Percentiles rank a stretch among this genome's conserved stretches.
These are phyloP conservation scores for Botrytis byssoidea DNA, from an alignment of 2,329 filamentous ascomycete genomes.

Conservation along the genomic window DNA sequence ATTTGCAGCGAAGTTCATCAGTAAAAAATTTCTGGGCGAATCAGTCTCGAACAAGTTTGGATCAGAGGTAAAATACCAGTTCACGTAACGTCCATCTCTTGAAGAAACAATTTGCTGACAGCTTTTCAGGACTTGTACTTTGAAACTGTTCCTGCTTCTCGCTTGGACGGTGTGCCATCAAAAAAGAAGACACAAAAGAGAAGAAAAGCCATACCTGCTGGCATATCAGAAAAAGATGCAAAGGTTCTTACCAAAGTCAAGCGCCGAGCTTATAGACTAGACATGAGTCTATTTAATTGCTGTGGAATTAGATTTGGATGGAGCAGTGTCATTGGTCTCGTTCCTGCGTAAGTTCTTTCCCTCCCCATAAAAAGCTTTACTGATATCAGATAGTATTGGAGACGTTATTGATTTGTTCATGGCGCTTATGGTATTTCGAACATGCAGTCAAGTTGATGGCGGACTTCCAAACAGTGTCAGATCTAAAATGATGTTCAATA, in stretches of 20 bases:
- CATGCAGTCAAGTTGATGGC: constrained; percentile 72
- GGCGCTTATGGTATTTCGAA: constrained; percentile 71
- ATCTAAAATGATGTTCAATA: constrained; percentile 76
- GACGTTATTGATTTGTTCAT: constrained; percentile 73
- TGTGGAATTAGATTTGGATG: constrained; percentile 84
- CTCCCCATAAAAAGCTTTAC: constrained; percentile 18
- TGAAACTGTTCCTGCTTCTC: constrained; percentile 74
- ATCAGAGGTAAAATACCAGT: constrained; percentile 47
- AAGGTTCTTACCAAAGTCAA: constrained; percentile 83
- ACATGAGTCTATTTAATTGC: constrained; percentile 79
- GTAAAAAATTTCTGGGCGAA: constrained; percentile 58
- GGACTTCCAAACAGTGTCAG: constrained; percentile 64
- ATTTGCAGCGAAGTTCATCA: constrained; percentile 53
- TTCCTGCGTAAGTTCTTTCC: constrained; percentile 67
- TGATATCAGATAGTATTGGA: constrained; percentile 56
- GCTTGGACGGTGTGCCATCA: constrained; percentile 60
- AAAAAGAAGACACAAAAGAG: constrained; percentile 73
- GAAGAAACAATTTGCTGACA: constrained; percentile 22
- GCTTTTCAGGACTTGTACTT: constrained; percentile 79
- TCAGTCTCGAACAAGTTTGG: constrained; percentile 57
- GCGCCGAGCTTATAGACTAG: constrained; percentile 78
- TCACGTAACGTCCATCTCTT: constrained; percentile 1
- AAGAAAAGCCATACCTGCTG: constrained; percentile 79
- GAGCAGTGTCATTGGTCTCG: constrained; percentile 78
- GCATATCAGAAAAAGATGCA: constrained; percentile 79